phyloP scores from a whole-genome alignment of 305 asterid genomes.

The Fraxinus albicans region DNA sequence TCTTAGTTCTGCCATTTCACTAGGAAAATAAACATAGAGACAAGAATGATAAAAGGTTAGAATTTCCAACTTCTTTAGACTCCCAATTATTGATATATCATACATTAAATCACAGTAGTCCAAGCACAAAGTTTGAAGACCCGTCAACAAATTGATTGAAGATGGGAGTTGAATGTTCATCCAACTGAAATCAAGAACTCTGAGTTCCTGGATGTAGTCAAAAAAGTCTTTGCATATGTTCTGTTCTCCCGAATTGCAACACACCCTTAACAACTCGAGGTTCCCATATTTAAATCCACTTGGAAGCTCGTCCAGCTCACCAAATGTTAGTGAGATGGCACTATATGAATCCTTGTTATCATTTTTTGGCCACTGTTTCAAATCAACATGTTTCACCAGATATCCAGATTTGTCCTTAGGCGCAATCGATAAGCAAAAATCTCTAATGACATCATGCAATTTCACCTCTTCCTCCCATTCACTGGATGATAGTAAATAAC shows the following conservation, averaged over 20 bases:
- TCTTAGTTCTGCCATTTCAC: background rate
- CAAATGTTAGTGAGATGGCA: conserved; percentile 30
- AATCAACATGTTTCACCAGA: conserved; percentile 4
- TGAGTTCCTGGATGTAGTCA: conserved; percentile 21
- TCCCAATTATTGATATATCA: conserved; percentile 19
- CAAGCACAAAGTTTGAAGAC: conserved; percentile 28
- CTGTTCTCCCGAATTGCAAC: background rate
- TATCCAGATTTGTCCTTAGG: background rate
- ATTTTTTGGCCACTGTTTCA: conserved; percentile 7
- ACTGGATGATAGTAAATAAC: conserved; percentile 14
- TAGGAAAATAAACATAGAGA: background rate
- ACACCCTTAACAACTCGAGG: conserved; percentile 21
- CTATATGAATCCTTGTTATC: background rate
- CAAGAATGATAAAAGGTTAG: background rate
- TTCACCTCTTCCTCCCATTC: conserved; percentile 16
- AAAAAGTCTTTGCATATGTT: conserved; percentile 1
- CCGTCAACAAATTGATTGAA: background rate
- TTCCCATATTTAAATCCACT: conserved; percentile 12
- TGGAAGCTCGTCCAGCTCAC: conserved; percentile 3
- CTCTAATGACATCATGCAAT: conserved; percentile 47
- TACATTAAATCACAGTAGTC: background rate
- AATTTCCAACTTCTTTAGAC: conserved; percentile 24
- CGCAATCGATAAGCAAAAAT: conserved; percentile 17
- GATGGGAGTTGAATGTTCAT: conserved; percentile 1
- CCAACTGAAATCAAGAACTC: conserved; percentile 22